phyloP scores from a whole-genome alignment of 2,329 filamentous ascomycete species.

The Curvularia sp. region DNA sequence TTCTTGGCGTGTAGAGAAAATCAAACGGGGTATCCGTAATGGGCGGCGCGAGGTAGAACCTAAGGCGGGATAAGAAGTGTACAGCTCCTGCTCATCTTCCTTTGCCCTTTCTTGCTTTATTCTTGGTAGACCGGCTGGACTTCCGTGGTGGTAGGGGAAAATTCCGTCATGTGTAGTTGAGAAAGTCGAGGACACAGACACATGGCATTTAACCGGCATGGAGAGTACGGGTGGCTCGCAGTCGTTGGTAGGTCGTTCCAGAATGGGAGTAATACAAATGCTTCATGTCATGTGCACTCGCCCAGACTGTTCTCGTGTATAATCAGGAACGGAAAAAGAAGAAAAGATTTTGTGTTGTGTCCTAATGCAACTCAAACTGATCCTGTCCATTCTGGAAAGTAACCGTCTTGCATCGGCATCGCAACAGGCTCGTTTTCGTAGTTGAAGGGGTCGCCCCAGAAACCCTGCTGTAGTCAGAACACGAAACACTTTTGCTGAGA shows the following conservation, averaged over 20 bases:
- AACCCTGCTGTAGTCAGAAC: conserved; percentile 36
- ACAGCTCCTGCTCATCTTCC: not conserved
- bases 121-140: not conserved
- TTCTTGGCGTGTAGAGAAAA: too few species aligned
- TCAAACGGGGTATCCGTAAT: not conserved
- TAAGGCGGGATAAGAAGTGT: not conserved
- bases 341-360: not conserved
- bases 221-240: not conserved
- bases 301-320: not conserved
- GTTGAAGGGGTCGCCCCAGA: conserved; percentile 49
- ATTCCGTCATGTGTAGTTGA: not conserved
- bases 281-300: not conserved
- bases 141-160: not conserved
- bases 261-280: not conserved
- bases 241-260: not conserved
- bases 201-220: too few species aligned
- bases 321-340: not conserved
- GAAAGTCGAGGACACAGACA: too few species aligned
- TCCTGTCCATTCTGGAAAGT: conserved; percentile 30
- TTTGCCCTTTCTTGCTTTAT: not conserved
- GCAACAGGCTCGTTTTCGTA: conserved; percentile 39
- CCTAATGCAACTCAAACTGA: conserved; percentile 8
- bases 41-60: not conserved
- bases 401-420: conserved; percentile 29
- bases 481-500: not conserved